Conservation (phyloP, 2,329 filamentous ascomycete species). For the Emergomyces orientalis region DNA sequence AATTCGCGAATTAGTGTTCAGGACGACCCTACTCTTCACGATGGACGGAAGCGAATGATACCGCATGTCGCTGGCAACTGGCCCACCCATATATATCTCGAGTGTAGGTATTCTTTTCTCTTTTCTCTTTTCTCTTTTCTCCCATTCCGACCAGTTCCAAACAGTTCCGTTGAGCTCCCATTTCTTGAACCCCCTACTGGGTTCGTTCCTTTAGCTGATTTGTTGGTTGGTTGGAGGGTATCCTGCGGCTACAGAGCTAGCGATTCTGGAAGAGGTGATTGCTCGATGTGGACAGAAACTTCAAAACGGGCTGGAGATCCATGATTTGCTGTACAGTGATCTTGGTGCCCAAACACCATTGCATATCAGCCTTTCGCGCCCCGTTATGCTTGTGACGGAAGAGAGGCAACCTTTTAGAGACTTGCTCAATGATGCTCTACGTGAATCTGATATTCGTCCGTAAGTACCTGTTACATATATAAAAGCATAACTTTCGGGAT, state of each 20-base stretch:
- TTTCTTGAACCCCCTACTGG: conserved; percentile 7
- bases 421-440: conserved; percentile 41
- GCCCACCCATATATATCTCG: conserved; percentile 85
- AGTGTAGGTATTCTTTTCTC: conserved; percentile 57
- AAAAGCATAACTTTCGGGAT: neutral
- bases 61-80: conserved; percentile 85
- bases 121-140: neutral
- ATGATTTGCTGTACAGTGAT: conserved; percentile 65
- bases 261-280: conserved; percentile 25
- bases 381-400: conserved; percentile 64
- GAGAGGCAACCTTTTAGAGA: conserved; percentile 60
- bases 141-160: neutral
- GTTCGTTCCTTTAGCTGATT: conserved; percentile 13
- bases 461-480: conserved; percentile 26
- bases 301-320: conserved; percentile 41
- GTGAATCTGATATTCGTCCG: conserved; percentile 36
- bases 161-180: neutral
- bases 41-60: conserved; percentile 68
- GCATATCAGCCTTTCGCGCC: conserved; percentile 82
- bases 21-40: conserved; percentile 78
- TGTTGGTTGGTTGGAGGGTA: conserved; percentile 26
- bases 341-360: conserved; percentile 69
- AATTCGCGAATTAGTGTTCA: conserved; percentile 64
- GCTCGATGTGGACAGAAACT: conserved; percentile 27
- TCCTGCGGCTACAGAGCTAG: conserved; percentile 30